Evolutionary conservation across 192 early-diverging fungal species (phyloP).

Genomic region (Coemansia sp.): DNA sequence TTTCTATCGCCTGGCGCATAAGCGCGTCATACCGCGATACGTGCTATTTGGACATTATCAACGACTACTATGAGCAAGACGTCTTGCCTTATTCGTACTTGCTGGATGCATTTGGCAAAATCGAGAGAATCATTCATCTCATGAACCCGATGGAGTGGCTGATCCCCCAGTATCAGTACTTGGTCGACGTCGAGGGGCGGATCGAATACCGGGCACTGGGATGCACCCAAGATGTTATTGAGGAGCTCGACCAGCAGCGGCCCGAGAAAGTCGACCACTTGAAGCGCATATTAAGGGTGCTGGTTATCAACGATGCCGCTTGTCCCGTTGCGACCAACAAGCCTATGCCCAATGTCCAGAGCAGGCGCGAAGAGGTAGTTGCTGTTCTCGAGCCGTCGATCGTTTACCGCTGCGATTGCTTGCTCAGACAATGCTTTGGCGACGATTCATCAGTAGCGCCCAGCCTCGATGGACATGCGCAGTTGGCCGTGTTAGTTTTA

Average conservation of each 20-base stretch:
- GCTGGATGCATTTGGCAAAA: slow-evolving; percentile 51
- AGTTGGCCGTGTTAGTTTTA: slow-evolving; percentile 36
- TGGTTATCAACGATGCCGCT: slow-evolving; percentile 49
- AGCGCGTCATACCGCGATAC: slow-evolving; percentile 46
- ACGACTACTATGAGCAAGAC: slow-evolving; percentile 34
- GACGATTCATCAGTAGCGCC: slow-evolving; percentile 25
- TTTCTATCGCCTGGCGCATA: slow-evolving; percentile 49
- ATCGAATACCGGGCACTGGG: slow-evolving; percentile 46
- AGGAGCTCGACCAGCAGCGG: slow-evolving; percentile 49
- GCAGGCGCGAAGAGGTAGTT: slow-evolving; percentile 39
- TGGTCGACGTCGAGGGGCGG: slow-evolving; percentile 34
- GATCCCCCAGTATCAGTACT: slow-evolving; percentile 39
- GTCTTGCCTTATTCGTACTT: slow-evolving; percentile 40
- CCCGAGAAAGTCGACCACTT: slow-evolving; percentile 22
- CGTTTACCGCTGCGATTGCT: slow-evolving; percentile 44
- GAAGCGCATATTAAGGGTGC: slow-evolving; percentile 31
- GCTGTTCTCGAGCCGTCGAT: slow-evolving; percentile 36
- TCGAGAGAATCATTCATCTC: slow-evolving; percentile 51
- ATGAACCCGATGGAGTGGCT: slow-evolving; percentile 54
- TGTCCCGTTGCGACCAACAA: slow-evolving; percentile 39
- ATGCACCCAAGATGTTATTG: slow-evolving; percentile 39
- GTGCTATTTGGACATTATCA: slow-evolving; percentile 52
- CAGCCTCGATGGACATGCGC: slow-evolving; percentile 41
- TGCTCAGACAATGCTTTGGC: slow-evolving; percentile 42
- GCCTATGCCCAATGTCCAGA: slow-evolving; percentile 43